Evolutionary conservation across 2,329 filamentous ascomycete genomes (phyloP), one percentile per base, ranked within the genome.

Genomic region (Venturia carpophila): DNA sequence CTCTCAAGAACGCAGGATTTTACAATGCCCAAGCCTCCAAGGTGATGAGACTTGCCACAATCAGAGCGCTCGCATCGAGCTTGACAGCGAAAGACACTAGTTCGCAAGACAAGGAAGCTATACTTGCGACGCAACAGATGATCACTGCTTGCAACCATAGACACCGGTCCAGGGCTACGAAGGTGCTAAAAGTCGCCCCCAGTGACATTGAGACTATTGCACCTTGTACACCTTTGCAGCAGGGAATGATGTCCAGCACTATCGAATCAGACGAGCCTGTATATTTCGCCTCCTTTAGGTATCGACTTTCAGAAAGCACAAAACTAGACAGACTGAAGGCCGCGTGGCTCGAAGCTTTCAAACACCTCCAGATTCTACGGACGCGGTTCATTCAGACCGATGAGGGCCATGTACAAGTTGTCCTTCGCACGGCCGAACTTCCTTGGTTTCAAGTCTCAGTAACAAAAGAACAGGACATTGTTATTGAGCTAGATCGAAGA

Each of bases 161-260:
- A 63, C 80, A 91, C 72, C 78, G 81, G 5, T 75, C 80, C 13
- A 69, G 74, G 7, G 80, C 84, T 7, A 84, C 83, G 21, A 78
- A 78, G 7, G 75, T 78, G 3, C 76, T 96, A 0, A 75, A 75
- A 0, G 68, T 87, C 1, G 70, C 77, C 0, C 73, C 78, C 1
- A 71, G 75, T 6, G 78, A 85, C 1, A 82, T 96, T 11, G 88
- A 94, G 71, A 84, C 84, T 66, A 84, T 96, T 63, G 85, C 85
- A 0, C 92, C 92, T 4, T 96, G 92, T 72, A 95, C 92, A 0
- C 84, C 92, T 0, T 78, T 96, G 0, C 92, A 97, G 71, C 86
- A 93, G 72, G 92, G 92, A 0, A 93, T 97, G 79, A 85, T 96
- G 62, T 88, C 88, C 6, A 83, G 86, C 61, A 87, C 86, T 30